Evolutionary conservation across 345 rosid species (phyloP), one percentile per base, ranked within the genome.

Genomic region (Citrus hindsii): DNA sequence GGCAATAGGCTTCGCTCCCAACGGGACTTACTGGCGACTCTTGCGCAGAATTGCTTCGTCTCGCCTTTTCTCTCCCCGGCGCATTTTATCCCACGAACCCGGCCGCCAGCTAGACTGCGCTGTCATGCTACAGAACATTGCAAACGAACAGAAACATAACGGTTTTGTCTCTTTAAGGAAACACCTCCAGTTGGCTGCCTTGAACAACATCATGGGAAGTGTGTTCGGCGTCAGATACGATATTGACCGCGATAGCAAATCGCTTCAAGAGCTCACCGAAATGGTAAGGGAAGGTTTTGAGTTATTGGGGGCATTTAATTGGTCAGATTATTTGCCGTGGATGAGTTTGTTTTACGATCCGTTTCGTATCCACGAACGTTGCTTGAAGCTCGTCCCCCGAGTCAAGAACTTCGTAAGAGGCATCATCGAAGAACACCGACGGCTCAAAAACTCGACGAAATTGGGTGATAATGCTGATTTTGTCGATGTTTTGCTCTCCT

Each of bases 1-100:
- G 35, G 98, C 98, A 78, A 95, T 95, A 33, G 98, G 98, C 38
- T 95, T 95, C 51, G 97, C 98, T 3, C 98, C 98, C 4, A 90
- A 86, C 75, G 98, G 98, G 1, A 73, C 89, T 4, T 91, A 95
- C 85, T 95, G 98, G 98, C 88, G 98, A 24, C 88, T 90, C 7
- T 66, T 95, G 27, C 81, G 98, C 71, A 87, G 84, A 25, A 90
- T 95, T 30, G 95, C 98, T 4, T 78, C 98, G 16, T 76, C 95
- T n/a, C 97, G 92, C 64, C 87, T 95, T 3, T 93, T 95, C 78
- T 83, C 92, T 24, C 98, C 98, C 0, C 69, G 75, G 79, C 97
- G 94, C 72, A 85, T 93, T 7, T 13, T 68, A 14, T 92, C 95
- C 25, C 94, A 92, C 62, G 95, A 91, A 77, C 40, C 83, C 4